Base-by-base conservation (phyloP, 306 rosid species). In the Vachellia collinsii region DNA sequence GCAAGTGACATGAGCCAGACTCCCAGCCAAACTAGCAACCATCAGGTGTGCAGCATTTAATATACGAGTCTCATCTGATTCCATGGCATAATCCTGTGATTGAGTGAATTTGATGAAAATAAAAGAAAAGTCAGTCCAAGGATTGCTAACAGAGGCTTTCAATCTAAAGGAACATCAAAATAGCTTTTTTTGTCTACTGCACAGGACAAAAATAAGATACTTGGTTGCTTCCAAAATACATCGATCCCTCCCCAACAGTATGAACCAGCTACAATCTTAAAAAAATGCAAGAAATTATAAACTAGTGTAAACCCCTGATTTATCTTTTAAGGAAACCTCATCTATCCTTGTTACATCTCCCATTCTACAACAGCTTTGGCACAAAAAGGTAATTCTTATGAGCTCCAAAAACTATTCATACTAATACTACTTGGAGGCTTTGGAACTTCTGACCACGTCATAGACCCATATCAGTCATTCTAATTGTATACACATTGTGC, bases 1-100 rank as follows among this genome's bases (percentile, higher is more conserved):
- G 99, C 99, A 96, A 10, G 98, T 96, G 53, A 96, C 98, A 77
- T 96, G 99, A 53, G 99, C 99, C 78, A 96, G 88, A 82, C 99
- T 90, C 84, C 98, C 99, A 36, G 98, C 97, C 84, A 96, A 85
- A 86, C 98, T 92, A 37, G 98, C 99, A 78, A 96, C 99, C 99
- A 96, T 96, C 90, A 96, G 86, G 85, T 92, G 98, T n/a, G 99
- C 98, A 36, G 97, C 99, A 91, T 87, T 89, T 69, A 86, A 19
- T 59, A 80, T 67, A 73, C 97, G 94, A n/a, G 97, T 90, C 88
- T 96, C 99, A 44, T 96, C 99, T 29, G 93, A 92, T 86, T 96
- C 99, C 97, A 93, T 88, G 79, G 99, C 94, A 88, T 96, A 96
- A 80, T 80, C 68, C 58, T 96, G 81, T 79, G n/a, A 43, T 19